These are phyloP conservation scores for Eucalyptus marginata DNA, from an alignment of 345 rosid species.

Conservation along the genomic window DNA sequence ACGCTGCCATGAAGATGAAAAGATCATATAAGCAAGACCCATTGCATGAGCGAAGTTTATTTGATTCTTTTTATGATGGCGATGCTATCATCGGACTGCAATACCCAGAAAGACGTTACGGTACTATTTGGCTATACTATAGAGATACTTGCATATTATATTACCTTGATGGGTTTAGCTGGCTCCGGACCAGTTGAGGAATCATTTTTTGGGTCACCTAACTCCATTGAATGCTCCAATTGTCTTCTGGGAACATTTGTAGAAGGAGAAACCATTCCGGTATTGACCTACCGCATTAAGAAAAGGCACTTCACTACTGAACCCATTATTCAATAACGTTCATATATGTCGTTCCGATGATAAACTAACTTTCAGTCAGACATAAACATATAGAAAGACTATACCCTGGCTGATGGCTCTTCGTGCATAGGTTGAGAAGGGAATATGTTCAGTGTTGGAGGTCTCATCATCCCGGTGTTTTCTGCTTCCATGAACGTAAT, in stretches of 20 bases:
- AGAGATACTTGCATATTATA: not conserved
- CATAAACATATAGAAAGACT: not conserved
- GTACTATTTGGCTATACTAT: not conserved
- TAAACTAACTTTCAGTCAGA: slow-evolving; percentile 14
- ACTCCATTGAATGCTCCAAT: slow-evolving; percentile 48
- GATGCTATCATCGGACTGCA: not conserved
- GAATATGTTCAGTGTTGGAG: slow-evolving; percentile 93
- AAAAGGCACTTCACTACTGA: not conserved
- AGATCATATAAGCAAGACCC: not conserved
- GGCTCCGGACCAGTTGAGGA: slow-evolving; percentile 20
- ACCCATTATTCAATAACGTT: not conserved
- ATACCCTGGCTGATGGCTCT: slow-evolving; percentile 41
- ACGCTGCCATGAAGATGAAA: slow-evolving; percentile 16
- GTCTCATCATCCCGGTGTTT: slow-evolving; percentile 45
- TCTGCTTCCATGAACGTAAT: not conserved
- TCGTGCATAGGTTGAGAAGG: slow-evolving; percentile 97
- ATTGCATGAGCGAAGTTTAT: not conserved
- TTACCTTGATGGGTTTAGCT: slow-evolving; percentile 42
- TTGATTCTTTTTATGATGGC: not conserved
- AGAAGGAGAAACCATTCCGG: slow-evolving; percentile 27
- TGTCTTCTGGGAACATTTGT: slow-evolving; percentile 38
- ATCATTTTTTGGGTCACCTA: slow-evolving; percentile 24
- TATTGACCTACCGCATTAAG: slow-evolving; percentile 12
- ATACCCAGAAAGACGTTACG: not conserved
- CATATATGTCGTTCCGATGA: not conserved